phyloP scores from a whole-genome alignment of 1,284 basidiomycete genomes.

The Tilletia walkeri region DNA sequence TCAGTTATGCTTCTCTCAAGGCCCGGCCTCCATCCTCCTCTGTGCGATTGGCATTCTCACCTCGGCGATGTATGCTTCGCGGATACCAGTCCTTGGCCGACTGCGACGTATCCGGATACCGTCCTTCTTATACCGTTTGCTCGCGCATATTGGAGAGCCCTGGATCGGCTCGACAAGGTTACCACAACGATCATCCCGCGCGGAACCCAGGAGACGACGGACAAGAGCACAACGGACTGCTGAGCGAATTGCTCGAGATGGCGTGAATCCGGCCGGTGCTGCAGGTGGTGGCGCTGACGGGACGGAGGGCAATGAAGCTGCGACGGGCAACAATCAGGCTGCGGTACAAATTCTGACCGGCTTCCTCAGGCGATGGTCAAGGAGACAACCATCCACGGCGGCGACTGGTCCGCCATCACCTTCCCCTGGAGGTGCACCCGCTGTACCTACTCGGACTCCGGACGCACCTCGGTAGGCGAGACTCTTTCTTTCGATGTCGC shows the following conservation, averaged over 20 bases:
- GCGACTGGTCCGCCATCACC: too few relatives aligned
- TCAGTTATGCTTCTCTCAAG: neutral
- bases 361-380: too few relatives aligned
- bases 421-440: too few relatives aligned
- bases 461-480: too few relatives aligned
- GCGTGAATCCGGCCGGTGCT: too few relatives aligned
- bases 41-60: neutral
- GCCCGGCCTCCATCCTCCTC: neutral
- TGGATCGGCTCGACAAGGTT: conserved; percentile 16
- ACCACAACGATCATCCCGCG: conserved; percentile 9
- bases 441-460: too few relatives aligned
- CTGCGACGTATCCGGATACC: neutral
- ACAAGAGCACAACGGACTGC: conserved; percentile 8
- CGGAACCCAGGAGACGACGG: conserved; percentile 3
- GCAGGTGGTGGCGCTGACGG: too few relatives aligned
- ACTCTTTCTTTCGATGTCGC: too few relatives aligned
- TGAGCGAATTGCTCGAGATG: conserved; percentile 1
- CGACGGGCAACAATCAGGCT: too few relatives aligned
- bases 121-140: neutral
- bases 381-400: too few relatives aligned
- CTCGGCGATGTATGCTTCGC: conserved; percentile 11
- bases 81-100: neutral
- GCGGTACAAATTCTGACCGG: too few relatives aligned
- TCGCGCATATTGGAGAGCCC: neutral
- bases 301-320: too few relatives aligned